Base-by-base conservation (phyloP, 2,329 filamentous ascomycete species). In the Scedosporium boydii region DNA sequence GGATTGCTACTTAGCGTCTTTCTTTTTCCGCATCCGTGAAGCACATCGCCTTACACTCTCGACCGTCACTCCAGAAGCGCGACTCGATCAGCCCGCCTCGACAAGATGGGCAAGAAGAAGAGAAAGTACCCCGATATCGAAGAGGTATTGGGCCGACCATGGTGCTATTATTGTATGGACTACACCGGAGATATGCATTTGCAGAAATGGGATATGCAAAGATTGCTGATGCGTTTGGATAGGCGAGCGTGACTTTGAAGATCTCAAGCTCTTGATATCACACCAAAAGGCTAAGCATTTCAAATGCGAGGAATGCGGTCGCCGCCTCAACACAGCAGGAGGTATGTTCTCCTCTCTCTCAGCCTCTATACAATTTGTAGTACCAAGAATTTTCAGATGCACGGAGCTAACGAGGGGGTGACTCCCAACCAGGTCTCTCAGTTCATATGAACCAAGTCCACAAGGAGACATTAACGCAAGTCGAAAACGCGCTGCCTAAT, bases 201-300 rank as follows among this genome's bases (percentile, higher is more conserved):
- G 16, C n/a, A 21, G 29, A 44, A 27, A 7, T 59, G n/a, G 38
- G 10, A 59, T 18, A 14, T 59, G 23, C 12, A 16, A 48, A 16
- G 2, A 42, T 46, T 57, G 18, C 60, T 62, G 29, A 62, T 42
- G 38, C 3, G 42, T 23, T 18, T 12, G 61, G 26, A 2, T 62
- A 87, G 85, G 85, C 76, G 95, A 99, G 77, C 90, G 93, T 78
- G 93, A 98, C 77, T 99, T 98, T 73, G 93, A 98, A 75, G 95
- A 99, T 74, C 76, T 96, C 57, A 97, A 96, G 80, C 92, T 98
- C 68, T 86, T 99, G 66, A 96, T 96, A 69, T 93, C 90, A 63
- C 95, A 99, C 75, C 95, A 98, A 72, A 98, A 97, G 74, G 93
- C 93, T n/a, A 98, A 98, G 77, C 95, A 99, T 76, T 98, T 96